Conservation (phyloP, 1,139 yeast genomes). For the Blastobotrys indianensis region DNA sequence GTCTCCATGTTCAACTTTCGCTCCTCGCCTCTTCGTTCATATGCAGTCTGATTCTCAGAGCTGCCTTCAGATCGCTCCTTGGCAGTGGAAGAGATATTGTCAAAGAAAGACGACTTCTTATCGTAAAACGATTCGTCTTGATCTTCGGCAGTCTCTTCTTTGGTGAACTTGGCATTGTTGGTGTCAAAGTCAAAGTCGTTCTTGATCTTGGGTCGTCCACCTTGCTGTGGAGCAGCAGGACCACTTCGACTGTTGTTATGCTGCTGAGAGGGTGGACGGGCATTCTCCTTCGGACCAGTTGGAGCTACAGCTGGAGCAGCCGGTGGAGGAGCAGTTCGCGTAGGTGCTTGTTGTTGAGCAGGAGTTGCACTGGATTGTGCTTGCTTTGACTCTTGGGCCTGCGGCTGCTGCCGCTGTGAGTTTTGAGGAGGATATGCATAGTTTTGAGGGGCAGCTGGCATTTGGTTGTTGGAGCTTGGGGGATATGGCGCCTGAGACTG, state of each 20-base stretch:
- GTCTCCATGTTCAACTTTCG: conserved; percentile 58
- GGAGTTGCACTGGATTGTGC: conserved; percentile 21
- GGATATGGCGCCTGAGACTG: conserved; percentile 15
- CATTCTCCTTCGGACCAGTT: conserved; percentile 16
- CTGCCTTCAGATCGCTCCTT: conserved; percentile 31
- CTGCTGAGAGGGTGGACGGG: conserved; percentile 21
- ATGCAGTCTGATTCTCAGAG: conserved; percentile 28
- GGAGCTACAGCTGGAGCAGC: conserved; percentile 35
- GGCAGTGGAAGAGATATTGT: conserved; percentile 59
- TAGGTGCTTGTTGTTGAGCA: conserved; percentile 17
- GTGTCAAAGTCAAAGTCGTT: conserved; percentile 61
- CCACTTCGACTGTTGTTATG: conserved; percentile 13
- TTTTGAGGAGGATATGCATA: conserved; percentile 18
- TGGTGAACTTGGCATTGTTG: conserved; percentile 50
- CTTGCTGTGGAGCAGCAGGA: conserved; percentile 35
- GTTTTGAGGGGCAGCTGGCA: conserved; percentile 29
- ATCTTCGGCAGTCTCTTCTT: conserved; percentile 20
- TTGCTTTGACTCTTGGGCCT: conserved; percentile 24
- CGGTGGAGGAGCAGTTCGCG: conserved; percentile 16
- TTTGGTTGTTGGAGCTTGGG: conserved; percentile 25
- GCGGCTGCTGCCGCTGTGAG: conserved; percentile 1
- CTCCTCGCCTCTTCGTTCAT: conserved; percentile 59
- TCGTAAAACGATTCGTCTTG: conserved; percentile 44
- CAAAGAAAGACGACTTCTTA: conserved; percentile 74
- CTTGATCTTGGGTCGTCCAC: conserved; percentile 15